Conservation (phyloP, 2,329 filamentous ascomycete genomes). For the Talaromyces sp. region DNA sequence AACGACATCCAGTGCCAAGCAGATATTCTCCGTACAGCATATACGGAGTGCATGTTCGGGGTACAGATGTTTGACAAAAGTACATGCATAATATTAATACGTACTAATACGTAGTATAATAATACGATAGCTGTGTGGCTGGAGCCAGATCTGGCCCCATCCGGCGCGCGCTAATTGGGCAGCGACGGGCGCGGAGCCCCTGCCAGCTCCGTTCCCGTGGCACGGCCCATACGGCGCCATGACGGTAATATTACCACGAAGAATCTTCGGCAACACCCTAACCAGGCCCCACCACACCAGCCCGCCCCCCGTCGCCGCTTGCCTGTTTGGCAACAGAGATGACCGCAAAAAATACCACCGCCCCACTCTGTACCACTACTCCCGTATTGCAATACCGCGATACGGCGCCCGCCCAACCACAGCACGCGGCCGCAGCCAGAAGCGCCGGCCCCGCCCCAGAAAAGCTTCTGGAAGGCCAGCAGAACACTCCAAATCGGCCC, state of each 20-base stretch:
- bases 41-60: no score
- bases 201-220: neutral
- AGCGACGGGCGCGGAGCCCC: neutral
- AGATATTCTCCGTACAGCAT: no score
- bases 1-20: no score
- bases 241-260: neutral
- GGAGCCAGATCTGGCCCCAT: neutral
- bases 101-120: neutral
- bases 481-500: slow-evolving; percentile 9
- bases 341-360: neutral
- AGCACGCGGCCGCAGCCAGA: neutral
- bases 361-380: neutral
- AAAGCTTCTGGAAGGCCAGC: slow-evolving; percentile 18
- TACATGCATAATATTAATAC: no score
- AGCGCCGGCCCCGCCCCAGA: slow-evolving; percentile 14
- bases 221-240: neutral
- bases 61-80: no score
- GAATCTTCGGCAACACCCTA: neutral
- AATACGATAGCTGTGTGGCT: neutral
- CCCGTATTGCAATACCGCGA: neutral
- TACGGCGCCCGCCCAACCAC: neutral
- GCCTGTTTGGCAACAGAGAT: neutral
- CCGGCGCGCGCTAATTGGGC: neutral
- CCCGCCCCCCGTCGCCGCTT: neutral
- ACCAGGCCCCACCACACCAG: neutral